Conservation (phyloP, 495 filamentous ascomycete genomes). For the Astrothelium subdiscretum region DNA sequence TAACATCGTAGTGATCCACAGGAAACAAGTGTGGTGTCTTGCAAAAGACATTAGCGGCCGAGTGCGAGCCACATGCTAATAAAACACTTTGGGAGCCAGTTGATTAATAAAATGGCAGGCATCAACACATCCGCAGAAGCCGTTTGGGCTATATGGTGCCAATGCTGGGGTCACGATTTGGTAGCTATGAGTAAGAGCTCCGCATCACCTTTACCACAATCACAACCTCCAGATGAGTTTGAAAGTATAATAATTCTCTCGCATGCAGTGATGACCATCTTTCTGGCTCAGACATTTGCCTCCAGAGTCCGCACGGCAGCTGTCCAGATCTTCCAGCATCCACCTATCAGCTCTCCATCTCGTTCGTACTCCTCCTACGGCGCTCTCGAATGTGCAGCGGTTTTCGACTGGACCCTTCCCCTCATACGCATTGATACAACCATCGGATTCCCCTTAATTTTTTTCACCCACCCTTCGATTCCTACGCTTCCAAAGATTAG, state of each 20-base stretch:
- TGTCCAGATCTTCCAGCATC: not conserved
- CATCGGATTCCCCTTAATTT: not conserved
- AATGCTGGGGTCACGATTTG: not conserved
- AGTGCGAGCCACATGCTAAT: not conserved
- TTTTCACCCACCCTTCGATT: not conserved
- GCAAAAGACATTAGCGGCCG: not conserved
- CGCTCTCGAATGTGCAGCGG: not conserved
- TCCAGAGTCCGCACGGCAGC: not conserved
- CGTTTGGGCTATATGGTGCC: not conserved
- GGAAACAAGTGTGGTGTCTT: too few relatives aligned
- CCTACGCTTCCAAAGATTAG: not conserved
- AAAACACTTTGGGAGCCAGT: not conserved
- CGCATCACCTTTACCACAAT: not conserved
- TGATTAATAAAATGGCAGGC: not conserved
- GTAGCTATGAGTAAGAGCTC: not conserved
- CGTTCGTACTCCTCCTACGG: not conserved
- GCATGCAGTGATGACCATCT: not conserved
- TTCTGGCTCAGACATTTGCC: not conserved
- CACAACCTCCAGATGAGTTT: not conserved
- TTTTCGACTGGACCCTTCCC: not conserved
- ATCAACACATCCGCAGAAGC: not conserved
- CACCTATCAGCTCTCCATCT: not conserved
- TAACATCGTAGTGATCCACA: too few relatives aligned
- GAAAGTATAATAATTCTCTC: not conserved
- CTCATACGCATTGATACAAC: not conserved